phyloP scores from a whole-genome alignment of 768 basidiomycete genomes.

The Tubosaeta sp. region DNA sequence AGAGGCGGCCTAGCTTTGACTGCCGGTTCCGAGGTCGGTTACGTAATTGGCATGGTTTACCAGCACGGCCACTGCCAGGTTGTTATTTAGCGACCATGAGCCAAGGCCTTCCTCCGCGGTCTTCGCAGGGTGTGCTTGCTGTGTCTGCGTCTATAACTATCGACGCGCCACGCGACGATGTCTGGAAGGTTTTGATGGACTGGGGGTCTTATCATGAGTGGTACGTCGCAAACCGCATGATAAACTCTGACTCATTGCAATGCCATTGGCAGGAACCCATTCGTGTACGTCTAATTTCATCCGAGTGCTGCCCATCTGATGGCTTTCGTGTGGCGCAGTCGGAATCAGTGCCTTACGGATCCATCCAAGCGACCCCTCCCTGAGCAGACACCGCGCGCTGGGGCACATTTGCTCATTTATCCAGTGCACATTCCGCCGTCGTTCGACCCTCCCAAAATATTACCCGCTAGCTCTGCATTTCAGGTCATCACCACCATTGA shows the following conservation, averaged over 20 bases:
- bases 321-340: constrained; percentile 31
- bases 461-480: constrained; percentile 38
- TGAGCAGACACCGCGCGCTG: constrained; percentile 47
- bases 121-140: constrained; percentile 43
- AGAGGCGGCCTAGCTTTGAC: too few species aligned
- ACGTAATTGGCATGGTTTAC: too few species aligned
- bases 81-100: not conserved
- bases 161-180: constrained; percentile 55
- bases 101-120: constrained; percentile 36
- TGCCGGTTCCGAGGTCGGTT: too few species aligned
- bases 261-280: constrained; percentile 53
- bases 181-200: constrained; percentile 60
- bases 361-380: constrained; percentile 37
- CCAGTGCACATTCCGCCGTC: constrained; percentile 61
- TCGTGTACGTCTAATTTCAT: constrained; percentile 43
- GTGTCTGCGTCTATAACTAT: constrained; percentile 47
- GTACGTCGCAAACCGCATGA: constrained; percentile 33
- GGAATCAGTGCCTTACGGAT: constrained; percentile 45
- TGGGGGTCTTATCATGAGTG: constrained; percentile 61
- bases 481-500: constrained; percentile 49
- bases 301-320: not conserved
- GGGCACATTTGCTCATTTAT: constrained; percentile 43
- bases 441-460: constrained; percentile 35
- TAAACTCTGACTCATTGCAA: constrained; percentile 1
- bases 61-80: too few species aligned